Evolutionary conservation across 2,329 filamentous ascomycete species (phyloP), one percentile per base, ranked within the genome.

Genomic region (Aspergillus hortae): DNA sequence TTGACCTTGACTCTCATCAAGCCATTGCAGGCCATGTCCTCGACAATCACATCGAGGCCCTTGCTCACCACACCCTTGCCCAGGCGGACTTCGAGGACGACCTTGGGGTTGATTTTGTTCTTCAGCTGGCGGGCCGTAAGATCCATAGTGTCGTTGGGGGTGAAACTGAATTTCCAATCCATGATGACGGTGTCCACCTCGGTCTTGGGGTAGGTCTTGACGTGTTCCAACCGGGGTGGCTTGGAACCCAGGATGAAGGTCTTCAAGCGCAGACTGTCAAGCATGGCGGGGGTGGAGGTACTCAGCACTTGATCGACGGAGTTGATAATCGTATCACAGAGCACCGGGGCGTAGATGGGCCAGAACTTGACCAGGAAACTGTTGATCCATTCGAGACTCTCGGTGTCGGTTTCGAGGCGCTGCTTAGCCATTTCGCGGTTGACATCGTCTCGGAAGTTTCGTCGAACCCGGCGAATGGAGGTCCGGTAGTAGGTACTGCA

Each of bases 101-200:
- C 80, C 75, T 97, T 99, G 50, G 94, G 94, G 67, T 99, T 97
- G 72, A 97, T 83, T 78, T 96, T 96, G 78, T 92, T 91, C 78
- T 89, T 92, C 66, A 96, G 75, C 71, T 99, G 94, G 55, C 88
- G 85, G 2, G 87, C 79, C 2, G 94, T 99, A 81, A 99, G 84
- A 71, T 99, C 94, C 60, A 89, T 86, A 2, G 84, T 89, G 71
- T 99, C 95, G 61, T 94, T 97, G 32, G 94, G 94, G 0, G 90
- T 97, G 76, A 99, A 99, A 79, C 92, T 97, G 74, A 99, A 99
- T 66, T 95, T 96, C 94, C 94, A 99, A 70, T 99, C 94, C 94
- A 99, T 99, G 65, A 97, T 83, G 40, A 99, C 90, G 53, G 92
- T 86, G 67, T 99, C 94, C 57, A 96, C 92, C 61, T 96, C 90